Base-by-base conservation (phyloP, 2,329 filamentous ascomycete species). In the Sporothrix brunneoviolacea region DNA sequence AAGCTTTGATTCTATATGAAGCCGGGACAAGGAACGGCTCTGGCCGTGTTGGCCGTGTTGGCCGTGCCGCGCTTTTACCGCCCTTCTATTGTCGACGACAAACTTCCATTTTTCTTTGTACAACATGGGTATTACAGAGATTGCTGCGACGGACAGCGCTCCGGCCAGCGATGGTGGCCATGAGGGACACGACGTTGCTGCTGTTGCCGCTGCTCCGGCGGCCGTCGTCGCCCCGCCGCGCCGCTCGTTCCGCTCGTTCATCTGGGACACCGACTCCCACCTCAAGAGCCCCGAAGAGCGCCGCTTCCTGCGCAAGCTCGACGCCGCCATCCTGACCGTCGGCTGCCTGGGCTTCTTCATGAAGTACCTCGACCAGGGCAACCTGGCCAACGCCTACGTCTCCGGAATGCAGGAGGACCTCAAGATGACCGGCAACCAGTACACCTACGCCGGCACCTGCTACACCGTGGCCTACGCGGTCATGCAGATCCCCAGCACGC, bases 211-310 rank as follows among this genome's bases (percentile, higher is more conserved):
- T n/a, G n/a, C n/a, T n/a, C n/a, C n/a, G n/a, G n/a, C n/a, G n/a
- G n/a, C n/a, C n/a, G n/a, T n/a, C n/a, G n/a, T n/a, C n/a, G n/a
- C n/a, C n/a, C n/a, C n/a, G n/a, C n/a, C n/a, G n/a, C n/a, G n/a
- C n/a, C n/a, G n/a, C n/a, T n/a, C 68, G 21, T 76, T 72, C 73
- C 65, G 64, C 21, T 73, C 71, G 0, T 71, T 72, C 40, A 8
- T 75, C n/a, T 75, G 73, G 72, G 72, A 76, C 52, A 72, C n/a
- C n/a, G n/a, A n/a, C n/a, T n/a, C 70, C 0, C 64, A 74, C 19
- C 62, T 64, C 56, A 65, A 65, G 60, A 61, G 61, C 7, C 61
- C 62, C 6, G 60, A 62, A 46, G 65, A 67, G 57, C 57, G 59
- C 2, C 53, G 53, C 8, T 63, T 68, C 19, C 57, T 68, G 13